A percentile compares a stretch with the other conserved stretches of the same genome.
Evolutionary conservation across 805 yeast genomes (phyloP).

Genomic region (Pichia cephalocereana): DNA sequence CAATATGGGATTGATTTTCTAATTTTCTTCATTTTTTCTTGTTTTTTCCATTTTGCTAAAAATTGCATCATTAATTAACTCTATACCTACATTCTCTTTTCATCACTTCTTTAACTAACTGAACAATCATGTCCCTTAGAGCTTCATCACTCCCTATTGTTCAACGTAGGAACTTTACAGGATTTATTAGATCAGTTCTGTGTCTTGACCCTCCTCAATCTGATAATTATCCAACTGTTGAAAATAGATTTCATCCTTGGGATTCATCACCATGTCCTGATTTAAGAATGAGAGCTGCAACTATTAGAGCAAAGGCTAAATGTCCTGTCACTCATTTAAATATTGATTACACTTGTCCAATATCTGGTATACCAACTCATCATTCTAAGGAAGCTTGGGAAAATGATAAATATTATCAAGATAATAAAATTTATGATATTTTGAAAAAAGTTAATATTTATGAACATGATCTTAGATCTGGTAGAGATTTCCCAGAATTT

Average conservation of each 20-base stretch:
- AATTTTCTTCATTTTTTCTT: too few relatives aligned
- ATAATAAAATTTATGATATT: constrained; percentile 53
- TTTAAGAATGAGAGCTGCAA: constrained; percentile 83
- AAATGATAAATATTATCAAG: constrained; percentile 64
- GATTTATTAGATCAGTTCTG: constrained; percentile 28
- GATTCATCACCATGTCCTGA: constrained; percentile 87
- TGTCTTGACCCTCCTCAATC: constrained; percentile 54
- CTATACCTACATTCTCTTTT: too few relatives aligned
- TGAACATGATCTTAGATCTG: constrained; percentile 92
- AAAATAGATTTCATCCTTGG: constrained; percentile 78
- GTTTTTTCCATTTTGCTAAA: too few relatives aligned
- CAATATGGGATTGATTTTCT: too few relatives aligned
- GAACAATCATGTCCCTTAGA: not conserved
- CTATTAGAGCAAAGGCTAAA: constrained; percentile 74
- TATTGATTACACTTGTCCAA: constrained; percentile 81
- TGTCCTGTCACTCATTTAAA: constrained; percentile 85
- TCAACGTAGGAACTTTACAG: constrained; percentile 20
- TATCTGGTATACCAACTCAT: constrained; percentile 95
- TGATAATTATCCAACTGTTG: constrained; percentile 58
- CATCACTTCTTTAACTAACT: too few relatives aligned
- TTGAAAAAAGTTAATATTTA: constrained; percentile 82
- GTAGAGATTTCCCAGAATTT: constrained; percentile 91
- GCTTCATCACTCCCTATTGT: not conserved
- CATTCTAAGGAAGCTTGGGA: constrained; percentile 87
- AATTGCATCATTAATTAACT: too few relatives aligned